These are phyloP conservation scores for Arbutus unedo DNA, from an alignment of 148 eudicot species.

Conservation along the genomic window DNA sequence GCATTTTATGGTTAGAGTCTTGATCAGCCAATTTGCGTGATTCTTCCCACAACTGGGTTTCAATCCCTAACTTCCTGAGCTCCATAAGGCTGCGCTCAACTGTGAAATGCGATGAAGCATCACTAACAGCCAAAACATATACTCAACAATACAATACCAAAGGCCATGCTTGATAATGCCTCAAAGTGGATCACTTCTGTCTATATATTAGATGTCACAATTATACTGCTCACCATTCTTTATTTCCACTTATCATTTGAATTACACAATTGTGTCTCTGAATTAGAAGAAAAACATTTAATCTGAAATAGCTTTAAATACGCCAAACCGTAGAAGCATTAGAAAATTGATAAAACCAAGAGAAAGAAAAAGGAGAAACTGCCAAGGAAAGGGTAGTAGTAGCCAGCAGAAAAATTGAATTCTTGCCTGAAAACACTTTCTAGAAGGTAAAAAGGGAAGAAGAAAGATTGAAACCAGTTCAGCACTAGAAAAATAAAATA, in stretches of 20 bases:
- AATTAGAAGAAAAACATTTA: neutral
- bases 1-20: constrained; percentile 36
- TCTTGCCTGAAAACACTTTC: neutral
- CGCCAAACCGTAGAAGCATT: neutral
- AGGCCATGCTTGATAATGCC: neutral
- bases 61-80: constrained; percentile 72
- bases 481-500: neutral
- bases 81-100: constrained; percentile 82
- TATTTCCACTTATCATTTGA: neutral
- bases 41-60: constrained; percentile 75
- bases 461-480: neutral
- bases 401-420: neutral
- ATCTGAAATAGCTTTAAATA: neutral
- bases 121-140: neutral
- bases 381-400: neutral
- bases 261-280: neutral
- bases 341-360: neutral
- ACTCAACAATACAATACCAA: neutral
- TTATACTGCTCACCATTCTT: neutral
- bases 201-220: neutral
- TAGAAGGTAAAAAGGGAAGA: neutral
- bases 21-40: constrained; percentile 49
- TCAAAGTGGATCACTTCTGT: neutral
- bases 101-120: constrained; percentile 26
- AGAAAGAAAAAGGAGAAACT: neutral